phyloP scores from a whole-genome alignment of 306 rosid genomes.

The Vigna hirtella region DNA sequence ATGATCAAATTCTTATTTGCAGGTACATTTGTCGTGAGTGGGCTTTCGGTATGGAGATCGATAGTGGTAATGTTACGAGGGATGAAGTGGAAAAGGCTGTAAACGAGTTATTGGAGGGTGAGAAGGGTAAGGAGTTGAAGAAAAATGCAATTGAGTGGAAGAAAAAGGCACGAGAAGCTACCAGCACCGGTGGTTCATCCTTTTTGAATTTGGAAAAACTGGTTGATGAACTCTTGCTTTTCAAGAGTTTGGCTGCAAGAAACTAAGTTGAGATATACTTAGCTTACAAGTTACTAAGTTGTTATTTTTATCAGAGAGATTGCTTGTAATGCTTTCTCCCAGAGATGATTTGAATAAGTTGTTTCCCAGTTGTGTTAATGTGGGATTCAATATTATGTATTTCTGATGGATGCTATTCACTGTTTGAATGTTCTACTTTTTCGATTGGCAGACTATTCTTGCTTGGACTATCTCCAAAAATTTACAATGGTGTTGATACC shows the following conservation, averaged over 20 bases:
- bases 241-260: constrained; percentile 20
- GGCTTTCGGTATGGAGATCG: constrained; percentile 55
- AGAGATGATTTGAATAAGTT: not conserved
- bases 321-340: not conserved
- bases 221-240: constrained; percentile 38
- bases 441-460: not conserved
- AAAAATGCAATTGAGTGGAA: constrained; percentile 48
- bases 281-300: not conserved
- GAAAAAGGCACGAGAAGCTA: constrained; percentile 47
- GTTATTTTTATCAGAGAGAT: too few species aligned
- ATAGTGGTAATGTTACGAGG: constrained; percentile 53
- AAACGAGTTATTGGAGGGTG: constrained; percentile 54
- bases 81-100: constrained; percentile 55
- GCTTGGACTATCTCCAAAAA: not conserved
- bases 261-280: not conserved
- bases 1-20: constrained; percentile 49
- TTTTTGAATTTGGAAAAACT: constrained; percentile 49
- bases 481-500: too few species aligned
- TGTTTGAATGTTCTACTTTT: constrained; percentile 4
- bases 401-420: not conserved
- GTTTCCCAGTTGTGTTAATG: too few species aligned
- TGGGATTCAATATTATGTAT: not conserved
- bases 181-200: constrained; percentile 43
- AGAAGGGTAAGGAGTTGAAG: constrained; percentile 55
- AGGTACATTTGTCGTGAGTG: constrained; percentile 51